These are phyloP conservation scores for Xylariomycetidae sp. DNA, from an alignment of 2,329 filamentous ascomycete species.

Conservation along the genomic window DNA sequence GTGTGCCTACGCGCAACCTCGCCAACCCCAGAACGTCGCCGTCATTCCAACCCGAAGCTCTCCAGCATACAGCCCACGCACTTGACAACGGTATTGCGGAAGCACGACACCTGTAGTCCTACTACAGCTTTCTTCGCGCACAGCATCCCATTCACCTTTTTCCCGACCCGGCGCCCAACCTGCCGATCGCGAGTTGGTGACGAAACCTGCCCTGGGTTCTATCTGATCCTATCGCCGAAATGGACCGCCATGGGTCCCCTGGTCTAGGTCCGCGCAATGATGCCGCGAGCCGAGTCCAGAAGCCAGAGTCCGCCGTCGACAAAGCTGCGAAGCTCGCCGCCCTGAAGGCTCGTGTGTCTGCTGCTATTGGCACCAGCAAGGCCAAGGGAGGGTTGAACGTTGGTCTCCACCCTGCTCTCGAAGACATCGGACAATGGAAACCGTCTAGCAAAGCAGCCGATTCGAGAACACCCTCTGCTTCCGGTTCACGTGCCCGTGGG, in stretches of 20 bases:
- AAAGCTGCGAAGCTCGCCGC: conserved; percentile 65
- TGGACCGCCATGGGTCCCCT: conserved; percentile 48
- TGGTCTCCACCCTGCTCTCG: conserved; percentile 62
- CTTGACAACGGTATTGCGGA: too few relatives aligned
- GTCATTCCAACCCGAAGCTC: too few relatives aligned
- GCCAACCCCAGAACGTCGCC: too few relatives aligned
- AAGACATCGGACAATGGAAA: conserved; percentile 31
- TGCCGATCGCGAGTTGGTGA: too few relatives aligned
- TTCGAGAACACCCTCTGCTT: conserved; percentile 27
- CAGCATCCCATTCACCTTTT: too few relatives aligned
- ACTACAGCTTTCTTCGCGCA: too few relatives aligned
- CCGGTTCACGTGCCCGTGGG: conserved; percentile 13
- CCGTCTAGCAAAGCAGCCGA: conserved; percentile 26
- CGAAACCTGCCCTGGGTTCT: too few relatives aligned
- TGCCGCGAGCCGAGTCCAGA: conserved; percentile 46
- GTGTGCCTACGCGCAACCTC: too few relatives aligned
- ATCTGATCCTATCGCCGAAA: conserved; percentile 17
- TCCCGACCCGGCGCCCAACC: too few relatives aligned
- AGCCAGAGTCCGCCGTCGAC: conserved; percentile 54
- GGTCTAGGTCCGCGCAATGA: conserved; percentile 54
- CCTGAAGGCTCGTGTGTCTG: conserved; percentile 73
- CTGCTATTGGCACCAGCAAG: conserved; percentile 54
- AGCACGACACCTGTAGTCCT: too few relatives aligned
- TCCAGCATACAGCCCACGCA: too few relatives aligned
- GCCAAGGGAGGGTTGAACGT: conserved; percentile 52